Evolutionary conservation across 169 alveolate species (phyloP).

Genomic region (Eimeria acervulina): DNA sequence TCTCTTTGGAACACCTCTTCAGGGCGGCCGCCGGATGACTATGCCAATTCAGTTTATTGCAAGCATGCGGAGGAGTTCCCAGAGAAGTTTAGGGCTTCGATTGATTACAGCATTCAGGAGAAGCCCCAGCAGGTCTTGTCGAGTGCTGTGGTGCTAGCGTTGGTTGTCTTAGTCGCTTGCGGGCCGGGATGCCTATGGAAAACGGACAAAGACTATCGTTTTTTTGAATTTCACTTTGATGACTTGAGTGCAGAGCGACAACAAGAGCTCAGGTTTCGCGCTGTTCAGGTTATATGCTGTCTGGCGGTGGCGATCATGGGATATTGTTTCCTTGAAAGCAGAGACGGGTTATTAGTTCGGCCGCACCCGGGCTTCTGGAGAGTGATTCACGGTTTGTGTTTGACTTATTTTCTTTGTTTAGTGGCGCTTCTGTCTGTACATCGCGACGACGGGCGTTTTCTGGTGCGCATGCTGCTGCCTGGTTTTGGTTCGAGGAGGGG

Average conservation of each 20-base stretch:
- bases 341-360: conserved; percentile 83
- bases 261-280: conserved; percentile 42
- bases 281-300: conserved; percentile 24
- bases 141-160: not conserved
- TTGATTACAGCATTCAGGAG: conserved; percentile 53
- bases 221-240: not conserved
- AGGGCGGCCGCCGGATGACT: conserved; percentile 11
- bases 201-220: not conserved
- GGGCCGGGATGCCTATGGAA: not conserved
- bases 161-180: conserved; percentile 16
- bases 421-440: conserved; percentile 75
- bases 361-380: conserved; percentile 87
- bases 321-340: conserved; percentile 82
- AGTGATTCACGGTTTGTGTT: conserved; percentile 81
- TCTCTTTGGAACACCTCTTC: not conserved
- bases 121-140: conserved; percentile 66
- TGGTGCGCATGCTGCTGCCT: conserved; percentile 74
- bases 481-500: conserved; percentile 16
- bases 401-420: conserved; percentile 71
- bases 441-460: conserved; percentile 68
- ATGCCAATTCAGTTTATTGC: conserved; percentile 65
- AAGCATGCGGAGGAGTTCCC: conserved; percentile 62
- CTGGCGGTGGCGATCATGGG: conserved; percentile 43
- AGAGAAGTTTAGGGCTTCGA: conserved; percentile 53
- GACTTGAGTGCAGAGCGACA: not conserved